Evolutionary conservation across 805 yeast species (phyloP).

Genomic region (Myxozyma monticola): DNA sequence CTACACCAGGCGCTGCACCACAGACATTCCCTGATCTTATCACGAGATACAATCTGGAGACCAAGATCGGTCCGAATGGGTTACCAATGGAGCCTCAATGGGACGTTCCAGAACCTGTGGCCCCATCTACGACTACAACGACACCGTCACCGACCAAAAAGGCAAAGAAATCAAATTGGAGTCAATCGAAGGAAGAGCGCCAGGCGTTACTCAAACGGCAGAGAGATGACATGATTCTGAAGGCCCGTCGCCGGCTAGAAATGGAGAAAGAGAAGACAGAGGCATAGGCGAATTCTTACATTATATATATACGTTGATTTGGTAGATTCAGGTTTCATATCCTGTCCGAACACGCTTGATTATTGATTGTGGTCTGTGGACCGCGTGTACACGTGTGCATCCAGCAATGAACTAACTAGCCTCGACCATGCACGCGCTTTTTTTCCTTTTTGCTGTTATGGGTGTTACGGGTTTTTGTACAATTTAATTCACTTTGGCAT

Average conservation of each 20-base stretch:
- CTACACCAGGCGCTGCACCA: background rate
- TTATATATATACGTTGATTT: background rate
- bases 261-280: conserved; percentile 1
- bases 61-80: conserved; percentile 15
- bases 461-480: no score
- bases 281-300: background rate
- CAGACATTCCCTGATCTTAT: conserved; percentile 19
- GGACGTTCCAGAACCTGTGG: background rate
- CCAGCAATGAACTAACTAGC: no score
- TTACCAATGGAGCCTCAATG: conserved; percentile 9
- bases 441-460: no score
- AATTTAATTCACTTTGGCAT: no score
- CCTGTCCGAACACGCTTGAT: no score
- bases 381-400: no score
- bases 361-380: no score
- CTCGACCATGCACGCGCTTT: no score
- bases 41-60: conserved; percentile 21
- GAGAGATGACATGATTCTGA: conserved; percentile 58
- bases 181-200: conserved; percentile 46
- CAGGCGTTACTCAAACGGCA: conserved; percentile 48
- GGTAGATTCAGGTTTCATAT: no score
- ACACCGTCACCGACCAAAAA: background rate
- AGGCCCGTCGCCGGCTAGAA: conserved; percentile 59
- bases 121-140: background rate
- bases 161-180: conserved; percentile 42